These are phyloP conservation scores for Neonectria punicea DNA, from an alignment of 2,329 filamentous ascomycete species.

Conservation along the genomic window DNA sequence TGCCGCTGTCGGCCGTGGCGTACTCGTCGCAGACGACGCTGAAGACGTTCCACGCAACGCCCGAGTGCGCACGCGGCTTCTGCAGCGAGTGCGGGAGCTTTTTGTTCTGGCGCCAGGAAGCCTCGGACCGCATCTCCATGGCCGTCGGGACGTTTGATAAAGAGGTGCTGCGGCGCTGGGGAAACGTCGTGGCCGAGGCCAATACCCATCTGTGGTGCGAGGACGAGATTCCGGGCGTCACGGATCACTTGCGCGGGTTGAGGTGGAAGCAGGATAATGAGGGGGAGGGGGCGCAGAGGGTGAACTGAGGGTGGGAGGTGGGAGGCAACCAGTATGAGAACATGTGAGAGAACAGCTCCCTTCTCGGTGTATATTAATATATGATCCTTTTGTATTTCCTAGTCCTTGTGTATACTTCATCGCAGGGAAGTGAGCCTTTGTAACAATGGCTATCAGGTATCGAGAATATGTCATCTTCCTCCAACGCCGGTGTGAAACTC, in stretches of 20 bases:
- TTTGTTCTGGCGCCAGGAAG: conserved; percentile 57
- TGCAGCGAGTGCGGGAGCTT: conserved; percentile 61
- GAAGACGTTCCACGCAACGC: conserved; percentile 53
- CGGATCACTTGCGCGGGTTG: conserved; percentile 51
- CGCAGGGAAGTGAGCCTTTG: neutral
- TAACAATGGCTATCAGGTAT: conserved; percentile 18
- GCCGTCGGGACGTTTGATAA: conserved; percentile 58
- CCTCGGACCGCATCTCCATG: conserved; percentile 45
- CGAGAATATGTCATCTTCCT: conserved; percentile 14
- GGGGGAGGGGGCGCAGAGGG: conserved; percentile 37
- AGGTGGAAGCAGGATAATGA: conserved; percentile 36
- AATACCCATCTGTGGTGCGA: conserved; percentile 54
- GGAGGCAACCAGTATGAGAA: too few relatives aligned
- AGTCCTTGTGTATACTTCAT: neutral
- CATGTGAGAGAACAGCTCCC: neutral
- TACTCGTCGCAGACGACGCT: conserved; percentile 50
- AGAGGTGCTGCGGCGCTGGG: conserved; percentile 54
- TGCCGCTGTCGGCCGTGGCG: conserved; percentile 49
- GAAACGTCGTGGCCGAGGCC: conserved; percentile 51
- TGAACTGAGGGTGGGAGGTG: neutral
- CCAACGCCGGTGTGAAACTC: conserved; percentile 22
- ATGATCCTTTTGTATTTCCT: neutral
- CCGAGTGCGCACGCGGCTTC: conserved; percentile 56
- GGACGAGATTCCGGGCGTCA: conserved; percentile 61
- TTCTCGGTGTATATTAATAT: neutral